Evolutionary conservation across 2,329 filamentous ascomycete species (phyloP).

Genomic region (Aureobasidium sp.): DNA sequence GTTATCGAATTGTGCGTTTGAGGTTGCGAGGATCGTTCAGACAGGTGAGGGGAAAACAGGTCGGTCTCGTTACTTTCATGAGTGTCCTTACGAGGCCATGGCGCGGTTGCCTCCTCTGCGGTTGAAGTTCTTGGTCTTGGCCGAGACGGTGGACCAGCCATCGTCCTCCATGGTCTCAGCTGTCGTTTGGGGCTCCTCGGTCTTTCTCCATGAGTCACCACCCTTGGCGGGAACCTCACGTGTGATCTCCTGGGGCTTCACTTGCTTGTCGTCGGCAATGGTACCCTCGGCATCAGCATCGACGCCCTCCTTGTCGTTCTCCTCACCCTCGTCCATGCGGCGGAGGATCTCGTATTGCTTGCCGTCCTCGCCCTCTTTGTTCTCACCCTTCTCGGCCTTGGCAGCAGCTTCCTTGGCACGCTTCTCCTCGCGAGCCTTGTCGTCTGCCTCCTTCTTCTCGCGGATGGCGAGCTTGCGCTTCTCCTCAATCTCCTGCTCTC

Average conservation of each 20-base stretch:
- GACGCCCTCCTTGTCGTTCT: constrained; percentile 29
- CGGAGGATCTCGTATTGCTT: constrained; percentile 50
- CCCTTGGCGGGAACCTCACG: constrained; percentile 37
- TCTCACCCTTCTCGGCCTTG: constrained; percentile 39
- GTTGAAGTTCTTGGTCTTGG: constrained; percentile 38
- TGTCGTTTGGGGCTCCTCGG: constrained; percentile 33
- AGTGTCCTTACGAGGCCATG: constrained; percentile 18
- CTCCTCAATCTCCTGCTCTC: constrained; percentile 85
- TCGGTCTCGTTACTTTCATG: constrained; percentile 6
- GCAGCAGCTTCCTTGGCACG: constrained; percentile 52
- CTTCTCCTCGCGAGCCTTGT: constrained; percentile 71
- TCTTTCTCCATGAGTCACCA: constrained; percentile 26
- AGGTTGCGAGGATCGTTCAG: not conserved
- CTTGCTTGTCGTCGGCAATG: constrained; percentile 46
- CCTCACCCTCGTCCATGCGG: constrained; percentile 33
- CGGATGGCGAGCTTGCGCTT: constrained; percentile 67
- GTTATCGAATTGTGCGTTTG: not conserved
- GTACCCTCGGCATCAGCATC: constrained; percentile 44
- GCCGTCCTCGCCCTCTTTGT: constrained; percentile 29
- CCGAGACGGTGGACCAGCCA: constrained; percentile 48
- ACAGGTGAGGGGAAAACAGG: not conserved
- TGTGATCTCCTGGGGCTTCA: constrained; percentile 51
- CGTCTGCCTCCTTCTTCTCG: constrained; percentile 81
- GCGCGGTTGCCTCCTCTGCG: constrained; percentile 25
- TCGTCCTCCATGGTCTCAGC: constrained; percentile 45